These are phyloP conservation scores for Chalaropsis ovoidea DNA, from an alignment of 2,329 filamentous ascomycete species.

Conservation along the genomic window DNA sequence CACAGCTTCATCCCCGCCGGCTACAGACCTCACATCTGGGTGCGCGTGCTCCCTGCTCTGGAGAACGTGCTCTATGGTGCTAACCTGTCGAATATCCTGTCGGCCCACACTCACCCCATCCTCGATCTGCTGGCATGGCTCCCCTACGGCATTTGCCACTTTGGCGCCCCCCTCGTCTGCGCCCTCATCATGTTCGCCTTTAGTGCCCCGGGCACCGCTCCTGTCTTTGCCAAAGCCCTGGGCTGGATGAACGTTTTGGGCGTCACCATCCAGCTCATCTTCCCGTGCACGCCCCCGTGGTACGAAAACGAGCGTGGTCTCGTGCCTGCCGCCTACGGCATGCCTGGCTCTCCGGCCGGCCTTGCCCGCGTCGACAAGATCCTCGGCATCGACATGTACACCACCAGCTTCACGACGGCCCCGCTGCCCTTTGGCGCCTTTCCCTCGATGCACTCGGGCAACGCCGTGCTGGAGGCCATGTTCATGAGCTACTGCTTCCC, in stretches of 20 bases:
- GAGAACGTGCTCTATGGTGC: conserved; percentile 96
- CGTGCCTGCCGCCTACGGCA: conserved; percentile 83
- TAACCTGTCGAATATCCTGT: conserved; percentile 91
- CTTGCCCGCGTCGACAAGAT: conserved; percentile 79
- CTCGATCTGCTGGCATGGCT: conserved; percentile 87
- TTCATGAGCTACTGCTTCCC: conserved; percentile 94
- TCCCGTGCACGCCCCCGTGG: conserved; percentile 93
- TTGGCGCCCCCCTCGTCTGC: conserved; percentile 72
- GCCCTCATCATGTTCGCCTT: conserved; percentile 77
- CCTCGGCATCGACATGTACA: conserved; percentile 88
- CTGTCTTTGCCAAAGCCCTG: conserved; percentile 76
- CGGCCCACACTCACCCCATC: conserved; percentile 71
- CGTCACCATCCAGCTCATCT: conserved; percentile 77
- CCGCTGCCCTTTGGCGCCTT: conserved; percentile 92
- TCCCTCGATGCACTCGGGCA: conserved; percentile 82
- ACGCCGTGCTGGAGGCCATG: conserved; percentile 77
- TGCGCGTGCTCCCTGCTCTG: conserved; percentile 82
- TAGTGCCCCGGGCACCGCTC: conserved; percentile 71
- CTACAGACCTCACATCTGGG: conserved; percentile 88
- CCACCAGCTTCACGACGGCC: conserved; percentile 78
- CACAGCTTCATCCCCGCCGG: conserved; percentile 76
- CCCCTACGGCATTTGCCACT: conserved; percentile 85
- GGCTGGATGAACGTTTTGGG: conserved; percentile 87
- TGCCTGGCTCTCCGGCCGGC: conserved; percentile 79
- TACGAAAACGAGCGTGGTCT: conserved; percentile 90